Base-by-base conservation (phyloP, 176 grass and related monocot genomes). In the Chrysopogon serrulatus region DNA sequence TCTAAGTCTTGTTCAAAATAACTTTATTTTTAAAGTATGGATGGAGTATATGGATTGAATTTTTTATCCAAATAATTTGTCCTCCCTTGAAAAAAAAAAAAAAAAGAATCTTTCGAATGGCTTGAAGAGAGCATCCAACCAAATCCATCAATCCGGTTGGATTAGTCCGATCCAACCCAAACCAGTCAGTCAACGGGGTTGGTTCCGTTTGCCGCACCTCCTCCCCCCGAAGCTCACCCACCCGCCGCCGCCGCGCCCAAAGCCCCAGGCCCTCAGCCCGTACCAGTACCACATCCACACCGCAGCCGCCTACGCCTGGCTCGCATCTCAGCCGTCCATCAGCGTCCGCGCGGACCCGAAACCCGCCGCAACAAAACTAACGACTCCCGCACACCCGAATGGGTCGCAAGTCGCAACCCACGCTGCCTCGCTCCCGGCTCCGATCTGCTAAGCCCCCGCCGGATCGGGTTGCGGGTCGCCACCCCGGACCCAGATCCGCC, bases 391-490 rank as follows among this genome's bases (percentile, higher is more conserved):
- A 27, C 39, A 19, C 66, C 11, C 65, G 65, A 90, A 90, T 74
- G 88, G 88, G 74, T 90, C 68, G 57, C 77, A 54, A 66, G 68
- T 78, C 71, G 71, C 88, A 83, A 86, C 63, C 78, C 83, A 82
- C 72, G 54, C 73, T n/a, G 47, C 41, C 0, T 56, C 60, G 13
- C 24, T 61, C 80, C 89, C 71, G 87, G 81, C 90, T 85, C 90
- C 89, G 90, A 94, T 92, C 90, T 90, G 88, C 90, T 94, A 92
- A 89, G 83, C 15, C 82, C 44, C 65, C 37, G 40, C 68, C 84
- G 87, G 81, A 94, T 92, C 92, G 92, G 90, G 92, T 94, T 87
- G 77, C 90, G 92, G 92, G 79, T 94, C 77, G 54, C 73, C 59
- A 82, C 60, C 59, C 79, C 72, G 78, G 68, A 78, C 83, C 86